Evolutionary conservation across 2,329 filamentous ascomycete species (phyloP), one percentile per base, ranked within the genome.

Genomic region (Paecilomyces fulvus): DNA sequence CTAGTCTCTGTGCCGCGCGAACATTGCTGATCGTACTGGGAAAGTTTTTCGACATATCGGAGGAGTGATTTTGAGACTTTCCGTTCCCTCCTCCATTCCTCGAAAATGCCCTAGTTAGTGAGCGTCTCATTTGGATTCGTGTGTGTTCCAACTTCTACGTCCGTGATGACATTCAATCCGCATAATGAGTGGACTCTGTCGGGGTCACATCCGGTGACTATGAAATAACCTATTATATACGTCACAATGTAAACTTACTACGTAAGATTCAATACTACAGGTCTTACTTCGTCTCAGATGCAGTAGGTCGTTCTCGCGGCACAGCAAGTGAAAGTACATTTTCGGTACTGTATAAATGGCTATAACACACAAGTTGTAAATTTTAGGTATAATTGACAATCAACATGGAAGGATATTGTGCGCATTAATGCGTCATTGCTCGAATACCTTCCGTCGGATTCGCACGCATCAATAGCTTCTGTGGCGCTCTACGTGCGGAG

Each of bases 1-100:
- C 69, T 4, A 72, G 62, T 7, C 67, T 57, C 57, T 70, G 63
- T 12, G 65, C 62, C 30, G 66, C 65, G 23, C 30, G n/a, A 21
- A 58, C 48, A 28, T 49, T 28, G 10, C 17, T 23, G 10, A 49
- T 49, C 21, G 48, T 49, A 3, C 48, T 49, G 20, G 48, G 48
- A n/a, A 49, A 49, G 3, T 23, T 49, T 3, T 9, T 9, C 12
- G 20, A 25, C 48, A 49, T 49, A 9, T 49, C 48, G 10, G 48
- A 12, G 14, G 20, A 25, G 12, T n/a, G 1, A 12, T 49, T 25
- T 21, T n/a, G 1, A 6, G n/a, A 9, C 5, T 43, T 17, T 3
- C 37, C 37, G 14, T 43, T 43, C 5, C 14, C n/a, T 43, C 37
- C 14, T 43, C 37, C 14, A 17, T 43, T 43, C 14, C 17, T 43